These are phyloP conservation scores for Ophiostoma ulmi DNA, from an alignment of 2,329 filamentous ascomycete genomes.

Conservation along the genomic window DNA sequence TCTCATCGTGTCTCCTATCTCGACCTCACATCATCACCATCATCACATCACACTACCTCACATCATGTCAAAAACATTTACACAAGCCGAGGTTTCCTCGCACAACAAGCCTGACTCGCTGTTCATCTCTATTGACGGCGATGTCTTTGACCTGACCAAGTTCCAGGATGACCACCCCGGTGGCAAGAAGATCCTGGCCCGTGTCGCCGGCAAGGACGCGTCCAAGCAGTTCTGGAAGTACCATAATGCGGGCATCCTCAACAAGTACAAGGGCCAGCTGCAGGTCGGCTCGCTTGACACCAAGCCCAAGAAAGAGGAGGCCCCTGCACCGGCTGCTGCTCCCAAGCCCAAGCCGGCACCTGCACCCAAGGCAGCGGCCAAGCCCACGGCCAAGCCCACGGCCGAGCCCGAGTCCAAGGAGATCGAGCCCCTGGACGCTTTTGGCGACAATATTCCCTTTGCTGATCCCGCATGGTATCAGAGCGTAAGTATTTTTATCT, in stretches of 20 bases:
- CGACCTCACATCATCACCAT: background rate
- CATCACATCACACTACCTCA: background rate
- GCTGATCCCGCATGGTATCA: conserved; percentile 94
- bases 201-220: conserved; percentile 61
- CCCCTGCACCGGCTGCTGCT: conserved; percentile 35
- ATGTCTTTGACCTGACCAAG: conserved; percentile 91
- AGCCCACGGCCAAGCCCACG: conserved; percentile 35
- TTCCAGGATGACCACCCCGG: conserved; percentile 81
- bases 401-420: conserved; percentile 19
- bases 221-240: conserved; percentile 67
- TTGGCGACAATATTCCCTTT: conserved; percentile 82
- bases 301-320: conserved; percentile 64
- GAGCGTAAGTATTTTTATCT: conserved; percentile 54
- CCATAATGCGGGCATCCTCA: conserved; percentile 81
- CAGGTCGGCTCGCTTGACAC: conserved; percentile 83
- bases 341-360: conserved; percentile 37
- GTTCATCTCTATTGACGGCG: conserved; percentile 87
- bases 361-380: conserved; percentile 30
- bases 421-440: conserved; percentile 71
- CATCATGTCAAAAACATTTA: conserved; percentile 82
- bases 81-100: conserved; percentile 75
- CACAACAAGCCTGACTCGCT: conserved; percentile 84
- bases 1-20: background rate
- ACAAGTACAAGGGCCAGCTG: conserved; percentile 74
- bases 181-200: conserved; percentile 60